phyloP scores from a whole-genome alignment of 1,284 basidiomycete species.

The Trichosporon inkin region DNA sequence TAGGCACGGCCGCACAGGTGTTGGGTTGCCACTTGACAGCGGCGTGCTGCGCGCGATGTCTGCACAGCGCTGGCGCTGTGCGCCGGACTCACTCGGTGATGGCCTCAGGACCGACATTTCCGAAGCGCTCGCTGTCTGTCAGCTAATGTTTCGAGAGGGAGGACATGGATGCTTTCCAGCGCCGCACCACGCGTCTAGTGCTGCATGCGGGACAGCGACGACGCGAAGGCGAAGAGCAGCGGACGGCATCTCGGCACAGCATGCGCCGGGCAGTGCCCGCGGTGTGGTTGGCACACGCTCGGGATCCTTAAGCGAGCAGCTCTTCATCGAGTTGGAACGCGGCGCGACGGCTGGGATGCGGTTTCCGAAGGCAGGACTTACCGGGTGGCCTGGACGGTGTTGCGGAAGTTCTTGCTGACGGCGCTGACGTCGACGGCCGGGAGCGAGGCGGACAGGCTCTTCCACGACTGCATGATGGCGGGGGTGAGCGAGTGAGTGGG shows the following conservation, averaged over 20 bases:
- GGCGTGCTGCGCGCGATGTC: neutral
- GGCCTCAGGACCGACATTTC: conserved; percentile 81
- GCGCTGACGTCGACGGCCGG: conserved; percentile 47
- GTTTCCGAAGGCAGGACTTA: conserved; percentile 24
- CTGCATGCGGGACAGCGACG: too few relatives aligned
- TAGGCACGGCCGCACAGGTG: neutral
- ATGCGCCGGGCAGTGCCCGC: too few relatives aligned
- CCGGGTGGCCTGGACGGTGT: conserved; percentile 80
- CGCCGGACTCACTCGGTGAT: conserved; percentile 72
- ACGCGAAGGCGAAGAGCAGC: too few relatives aligned
- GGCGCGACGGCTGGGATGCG: too few relatives aligned
- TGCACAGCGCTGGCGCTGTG: neutral
- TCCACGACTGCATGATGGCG: conserved; percentile 45
- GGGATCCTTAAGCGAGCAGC: neutral
- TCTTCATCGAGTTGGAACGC: neutral
- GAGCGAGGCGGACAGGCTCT: conserved; percentile 43
- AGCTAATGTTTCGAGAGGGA: neutral
- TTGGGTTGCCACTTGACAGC: neutral
- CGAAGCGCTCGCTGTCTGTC: conserved; percentile 66
- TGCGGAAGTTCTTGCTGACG: conserved; percentile 75
- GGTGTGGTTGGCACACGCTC: too few relatives aligned
- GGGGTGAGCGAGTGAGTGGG: conserved; percentile 14
- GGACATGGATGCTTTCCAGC: too few relatives aligned
- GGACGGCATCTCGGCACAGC: too few relatives aligned
- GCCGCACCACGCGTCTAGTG: too few relatives aligned